A percentile compares a stretch with the other conserved stretches of the same genome.
Conservation (phyloP, 2,329 filamentous ascomycete genomes). For the Colletotrichum noveboracense region DNA sequence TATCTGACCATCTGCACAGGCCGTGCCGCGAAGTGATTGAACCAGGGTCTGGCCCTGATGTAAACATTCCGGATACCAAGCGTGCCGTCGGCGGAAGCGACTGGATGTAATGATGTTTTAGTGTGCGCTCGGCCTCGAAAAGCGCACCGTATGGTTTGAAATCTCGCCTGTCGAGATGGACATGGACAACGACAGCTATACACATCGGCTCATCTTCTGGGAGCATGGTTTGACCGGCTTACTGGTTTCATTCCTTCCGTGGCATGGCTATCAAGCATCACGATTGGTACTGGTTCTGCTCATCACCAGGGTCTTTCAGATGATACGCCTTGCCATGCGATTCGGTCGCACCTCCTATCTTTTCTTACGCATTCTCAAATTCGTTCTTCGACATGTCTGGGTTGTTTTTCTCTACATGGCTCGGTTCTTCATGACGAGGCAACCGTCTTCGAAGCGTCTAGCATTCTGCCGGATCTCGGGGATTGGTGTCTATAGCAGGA, state of each 20-base stretch:
- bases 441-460: conserved; percentile 1
- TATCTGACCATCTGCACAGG: conserved; percentile 77
- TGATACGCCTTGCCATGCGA: conserved; percentile 35
- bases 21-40: conserved; percentile 86
- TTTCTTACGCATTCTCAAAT: conserved; percentile 41
- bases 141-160: conserved; percentile 56
- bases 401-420: conserved; percentile 36
- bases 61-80: conserved; percentile 75
- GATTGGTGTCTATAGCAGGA: conserved; percentile 2
- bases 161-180: conserved; percentile 50
- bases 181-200: conserved; percentile 25
- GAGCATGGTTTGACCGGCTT: conserved; percentile 23
- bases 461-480: background rate
- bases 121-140: conserved; percentile 84
- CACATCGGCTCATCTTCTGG: conserved; percentile 24
- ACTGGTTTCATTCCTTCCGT: conserved; percentile 12
- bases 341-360: conserved; percentile 34
- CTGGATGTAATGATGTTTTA: conserved; percentile 89
- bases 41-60: conserved; percentile 60
- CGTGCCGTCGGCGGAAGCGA: conserved; percentile 81
- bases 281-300: conserved; percentile 21
- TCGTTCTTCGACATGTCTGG: conserved; percentile 44
- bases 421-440: conserved; percentile 33
- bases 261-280: conserved; percentile 18
- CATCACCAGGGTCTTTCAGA: conserved; percentile 19